Percentiles rank a stretch among this genome's conserved stretches.
Evolutionary conservation across 768 basidiomycete genomes (phyloP).

Genomic region (Termitomyces sp.): DNA sequence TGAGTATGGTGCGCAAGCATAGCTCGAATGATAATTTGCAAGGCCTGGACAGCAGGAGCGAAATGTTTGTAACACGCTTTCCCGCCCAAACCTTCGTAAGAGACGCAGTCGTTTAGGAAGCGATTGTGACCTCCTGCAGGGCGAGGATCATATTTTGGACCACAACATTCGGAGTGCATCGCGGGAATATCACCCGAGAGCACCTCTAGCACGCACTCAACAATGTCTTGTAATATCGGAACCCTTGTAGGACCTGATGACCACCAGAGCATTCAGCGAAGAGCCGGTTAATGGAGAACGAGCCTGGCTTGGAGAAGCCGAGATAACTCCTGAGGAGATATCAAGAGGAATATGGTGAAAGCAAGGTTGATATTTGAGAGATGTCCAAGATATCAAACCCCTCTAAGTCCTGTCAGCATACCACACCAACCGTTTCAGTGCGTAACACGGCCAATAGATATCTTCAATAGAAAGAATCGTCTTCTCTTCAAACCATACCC

Average conservation of each 20-base stretch:
- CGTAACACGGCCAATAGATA: not conserved
- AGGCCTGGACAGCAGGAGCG: not conserved
- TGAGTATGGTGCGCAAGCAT: not conserved
- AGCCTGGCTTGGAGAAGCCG: not conserved
- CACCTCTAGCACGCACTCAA: not conserved
- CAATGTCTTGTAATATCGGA: too few species aligned
- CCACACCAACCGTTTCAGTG: too few species aligned
- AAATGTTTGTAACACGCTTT: not conserved
- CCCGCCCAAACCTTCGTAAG: not conserved
- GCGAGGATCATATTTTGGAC: not conserved
- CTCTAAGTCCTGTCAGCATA: too few species aligned
- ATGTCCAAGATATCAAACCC: too few species aligned
- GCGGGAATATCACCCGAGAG: not conserved
- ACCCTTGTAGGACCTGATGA: too few species aligned
- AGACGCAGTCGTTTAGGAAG: not conserved
- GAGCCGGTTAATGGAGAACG: not conserved
- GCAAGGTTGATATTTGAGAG: too few species aligned
- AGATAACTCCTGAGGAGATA: not conserved
- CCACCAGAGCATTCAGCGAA: not conserved
- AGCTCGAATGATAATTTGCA: not conserved
- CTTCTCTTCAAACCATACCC: not conserved
- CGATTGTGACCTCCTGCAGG: not conserved
- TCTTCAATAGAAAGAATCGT: not conserved
- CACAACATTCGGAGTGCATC: not conserved
- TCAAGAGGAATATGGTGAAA: too few species aligned